Base-by-base conservation (phyloP, 1,284 basidiomycete species). In the Microbotryum lychnidis-dioicae region DNA sequence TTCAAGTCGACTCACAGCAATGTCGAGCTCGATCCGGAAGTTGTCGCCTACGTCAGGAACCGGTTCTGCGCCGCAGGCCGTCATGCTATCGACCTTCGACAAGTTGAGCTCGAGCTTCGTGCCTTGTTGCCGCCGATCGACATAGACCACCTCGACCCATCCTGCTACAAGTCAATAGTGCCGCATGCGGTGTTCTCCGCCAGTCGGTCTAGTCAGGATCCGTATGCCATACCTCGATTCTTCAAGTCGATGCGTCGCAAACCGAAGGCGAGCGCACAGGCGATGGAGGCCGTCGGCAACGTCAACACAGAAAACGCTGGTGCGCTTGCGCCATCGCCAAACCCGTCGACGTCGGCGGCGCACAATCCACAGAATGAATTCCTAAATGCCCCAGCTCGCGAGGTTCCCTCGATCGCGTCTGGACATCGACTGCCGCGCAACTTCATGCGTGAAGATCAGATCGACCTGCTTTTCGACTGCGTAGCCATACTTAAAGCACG, bases 391-490 rank as follows among this genome's bases (percentile, higher is more conserved):
- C 56, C 68, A 10, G 50, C 61, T n/a, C 45, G 54, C 37, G 46
- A 57, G 18, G 48, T 58, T 45, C 60, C 68, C 29, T 6, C 48
- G 7, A 21, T 50, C 37, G 52, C 29, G 46, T 29, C 50, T 27
- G 60, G 57, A 47, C 54, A 44, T 42, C 54, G 68, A 29, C 23
- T 63, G 21, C 48, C 59, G 54, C 59, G 63, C 25, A 57, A 55
- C 51, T 56, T 55, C 51, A 66, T 58, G 57, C 46, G 54, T 16
- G 42, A 49, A 25, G 87, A 91, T 54, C 91, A 85, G 64, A 90
- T 94, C 66, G 92, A 94, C 64, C 80, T 92, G 33, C 83, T 86
- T 47, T 82, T 87, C 57, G 92, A 97, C 72, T 85, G 86, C 1
- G 86, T 83, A 50, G 87, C 83, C 2, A 85, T 97, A 66, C 83